These are phyloP conservation scores for Diaporthe longicolla DNA, from an alignment of 2,329 filamentous ascomycete genomes.

Conservation along the genomic window DNA sequence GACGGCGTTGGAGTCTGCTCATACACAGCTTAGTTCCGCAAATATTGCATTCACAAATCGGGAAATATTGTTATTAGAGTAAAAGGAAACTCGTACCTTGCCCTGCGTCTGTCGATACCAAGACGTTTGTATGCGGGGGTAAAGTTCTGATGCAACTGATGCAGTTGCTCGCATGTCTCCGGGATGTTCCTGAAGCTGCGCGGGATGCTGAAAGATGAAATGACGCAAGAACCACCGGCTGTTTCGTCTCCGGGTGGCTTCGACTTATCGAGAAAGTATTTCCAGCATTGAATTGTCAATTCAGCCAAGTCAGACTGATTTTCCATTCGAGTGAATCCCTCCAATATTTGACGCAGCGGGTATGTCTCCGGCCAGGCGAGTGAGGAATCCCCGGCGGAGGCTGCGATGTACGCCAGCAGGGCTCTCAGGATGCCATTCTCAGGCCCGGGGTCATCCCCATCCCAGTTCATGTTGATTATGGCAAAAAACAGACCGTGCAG, in stretches of 20 bases:
- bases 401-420: slow-evolving; percentile 2
- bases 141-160: neutral
- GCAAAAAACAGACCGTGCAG: slow-evolving; percentile 18
- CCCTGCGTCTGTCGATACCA: neutral
- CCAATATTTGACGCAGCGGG: slow-evolving; percentile 12
- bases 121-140: neutral
- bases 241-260: slow-evolving; percentile 1
- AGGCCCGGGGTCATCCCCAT: neutral
- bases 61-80: neutral
- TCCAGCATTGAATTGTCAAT: slow-evolving; percentile 20
- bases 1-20: neutral
- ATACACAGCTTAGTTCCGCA: neutral
- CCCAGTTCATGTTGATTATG: slow-evolving; percentile 24
- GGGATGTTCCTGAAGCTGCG: neutral
- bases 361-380: slow-evolving; percentile 4
- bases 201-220: slow-evolving; percentile 8
- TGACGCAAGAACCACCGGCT: neutral
- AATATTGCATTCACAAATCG: neutral
- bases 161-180: neutral
- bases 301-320: neutral
- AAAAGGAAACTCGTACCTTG: neutral
- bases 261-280: slow-evolving; percentile 1
- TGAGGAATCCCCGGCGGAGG: slow-evolving; percentile 9
- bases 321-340: neutral
- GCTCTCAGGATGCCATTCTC: slow-evolving; percentile 8